Percentiles rank a stretch among this genome's conserved stretches.
These are phyloP conservation scores for Metschnikowia dekortorum DNA, from an alignment of 805 yeast genomes.

Conservation along the genomic window DNA sequence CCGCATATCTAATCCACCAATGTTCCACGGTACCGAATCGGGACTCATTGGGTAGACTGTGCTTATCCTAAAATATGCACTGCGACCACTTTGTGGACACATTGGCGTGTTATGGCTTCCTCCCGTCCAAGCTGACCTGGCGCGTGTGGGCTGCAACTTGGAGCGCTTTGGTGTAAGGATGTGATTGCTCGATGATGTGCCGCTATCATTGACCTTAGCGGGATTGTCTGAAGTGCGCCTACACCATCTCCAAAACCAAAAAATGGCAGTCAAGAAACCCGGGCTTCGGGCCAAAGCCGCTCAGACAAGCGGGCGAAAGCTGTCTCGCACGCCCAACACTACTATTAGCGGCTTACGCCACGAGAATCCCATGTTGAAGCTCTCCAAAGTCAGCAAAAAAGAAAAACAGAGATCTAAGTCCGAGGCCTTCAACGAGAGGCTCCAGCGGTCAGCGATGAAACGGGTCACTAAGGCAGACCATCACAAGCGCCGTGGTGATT, in stretches of 20 bases:
- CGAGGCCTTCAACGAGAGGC: conserved; percentile 30
- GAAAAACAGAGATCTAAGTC: conserved; percentile 44
- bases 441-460: conserved; percentile 27
- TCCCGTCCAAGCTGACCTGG: no score
- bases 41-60: no score
- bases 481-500: conserved; percentile 54
- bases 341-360: conserved; percentile 18
- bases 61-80: no score
- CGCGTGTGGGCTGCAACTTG: no score
- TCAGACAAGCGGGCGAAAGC: not conserved
- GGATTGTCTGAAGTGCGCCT: not conserved
- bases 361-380: conserved; percentile 50
- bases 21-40: no score
- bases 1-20: no score
- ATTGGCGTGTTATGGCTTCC: no score
- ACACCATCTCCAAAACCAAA: not conserved
- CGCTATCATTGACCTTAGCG: not conserved
- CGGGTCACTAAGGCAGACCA: conserved; percentile 63
- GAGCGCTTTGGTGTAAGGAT: not conserved
- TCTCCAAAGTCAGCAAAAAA: conserved; percentile 48
- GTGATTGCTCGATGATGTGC: not conserved
- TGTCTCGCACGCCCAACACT: conserved; percentile 14
- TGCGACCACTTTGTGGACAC: no score
- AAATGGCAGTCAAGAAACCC: conserved; percentile 30
- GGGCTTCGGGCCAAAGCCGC: conserved; percentile 31